phyloP scores from a whole-genome alignment of 164 flowering plant species.

The Berberis vulgaris region DNA sequence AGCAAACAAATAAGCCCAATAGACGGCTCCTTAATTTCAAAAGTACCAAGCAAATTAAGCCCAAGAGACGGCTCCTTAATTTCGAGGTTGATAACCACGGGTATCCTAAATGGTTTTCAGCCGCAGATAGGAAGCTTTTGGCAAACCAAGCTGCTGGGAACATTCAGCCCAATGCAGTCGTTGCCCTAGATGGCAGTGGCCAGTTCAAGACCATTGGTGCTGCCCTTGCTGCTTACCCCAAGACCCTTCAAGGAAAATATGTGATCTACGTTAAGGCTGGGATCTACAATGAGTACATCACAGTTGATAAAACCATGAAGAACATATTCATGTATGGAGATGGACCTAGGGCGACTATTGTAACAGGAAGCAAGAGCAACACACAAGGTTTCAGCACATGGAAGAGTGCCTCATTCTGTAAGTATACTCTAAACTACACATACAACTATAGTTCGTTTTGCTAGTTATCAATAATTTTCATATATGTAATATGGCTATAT shows the following conservation, averaged over 20 bases:
- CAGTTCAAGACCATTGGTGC: conserved; percentile 36
- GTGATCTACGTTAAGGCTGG: conserved; percentile 54
- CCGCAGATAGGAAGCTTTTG: conserved; percentile 31
- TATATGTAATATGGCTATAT: not conserved
- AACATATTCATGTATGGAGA: conserved; percentile 61
- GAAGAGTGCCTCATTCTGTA: conserved; percentile 45
- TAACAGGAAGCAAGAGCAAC: conserved; percentile 33
- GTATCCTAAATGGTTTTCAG: conserved; percentile 31
- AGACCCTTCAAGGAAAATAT: conserved; percentile 26
- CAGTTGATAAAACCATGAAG: conserved; percentile 18
- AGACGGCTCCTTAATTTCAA: too few species aligned
- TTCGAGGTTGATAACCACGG: conserved; percentile 14
- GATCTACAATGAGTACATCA: conserved; percentile 38
- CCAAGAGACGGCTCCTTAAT: conserved; percentile 15
- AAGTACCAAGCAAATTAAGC: not conserved
- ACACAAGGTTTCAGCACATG: conserved; percentile 17
- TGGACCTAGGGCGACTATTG: conserved; percentile 45
- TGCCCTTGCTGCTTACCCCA: conserved; percentile 45
- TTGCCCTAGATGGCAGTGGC: conserved; percentile 50
- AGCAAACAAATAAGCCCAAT: too few species aligned
- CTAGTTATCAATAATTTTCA: not conserved
- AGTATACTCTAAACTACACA: conserved; percentile 1
- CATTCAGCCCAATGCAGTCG: conserved; percentile 34
- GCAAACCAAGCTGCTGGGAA: conserved; percentile 2
- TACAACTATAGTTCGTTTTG: not conserved